Evolutionary conservation across 305 asterid species (phyloP).

Genomic region (Rubia balearica): DNA sequence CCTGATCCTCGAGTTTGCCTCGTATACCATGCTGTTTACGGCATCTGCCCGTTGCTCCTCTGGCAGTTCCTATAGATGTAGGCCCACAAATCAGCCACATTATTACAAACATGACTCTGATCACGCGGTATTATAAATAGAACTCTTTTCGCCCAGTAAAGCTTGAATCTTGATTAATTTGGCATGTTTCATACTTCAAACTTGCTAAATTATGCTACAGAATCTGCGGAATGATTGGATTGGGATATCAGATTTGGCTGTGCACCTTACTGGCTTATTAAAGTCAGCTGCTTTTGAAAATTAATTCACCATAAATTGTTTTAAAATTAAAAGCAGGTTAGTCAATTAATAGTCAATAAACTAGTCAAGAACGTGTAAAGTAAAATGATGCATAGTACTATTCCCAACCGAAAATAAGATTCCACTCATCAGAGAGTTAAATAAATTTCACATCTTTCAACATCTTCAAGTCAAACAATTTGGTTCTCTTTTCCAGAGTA

Average conservation of each 20-base stretch:
- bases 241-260: neutral
- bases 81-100: neutral
- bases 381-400: neutral
- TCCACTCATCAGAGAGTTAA: conserved; percentile 11
- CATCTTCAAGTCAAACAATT: conserved; percentile 15
- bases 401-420: conserved; percentile 3
- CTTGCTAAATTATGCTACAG: neutral
- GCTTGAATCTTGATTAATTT: neutral
- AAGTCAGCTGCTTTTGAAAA: conserved; percentile 9
- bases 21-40: conserved; percentile 58
- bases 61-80: conserved; percentile 36
- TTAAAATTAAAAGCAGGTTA: neutral
- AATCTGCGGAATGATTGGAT: neutral
- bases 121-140: too few species aligned
- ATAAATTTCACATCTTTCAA: conserved; percentile 2
- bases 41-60: conserved; percentile 55
- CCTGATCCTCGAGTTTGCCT: conserved; percentile 52
- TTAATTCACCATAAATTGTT: neutral
- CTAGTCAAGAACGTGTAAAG: conserved; percentile 7
- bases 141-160: neutral
- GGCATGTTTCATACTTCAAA: neutral
- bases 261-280: neutral
- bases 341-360: neutral
- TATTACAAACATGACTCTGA: neutral
- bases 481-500: neutral